Base-by-base conservation (phyloP, 2,329 filamentous ascomycete species). In the Elsinoe batatas region DNA sequence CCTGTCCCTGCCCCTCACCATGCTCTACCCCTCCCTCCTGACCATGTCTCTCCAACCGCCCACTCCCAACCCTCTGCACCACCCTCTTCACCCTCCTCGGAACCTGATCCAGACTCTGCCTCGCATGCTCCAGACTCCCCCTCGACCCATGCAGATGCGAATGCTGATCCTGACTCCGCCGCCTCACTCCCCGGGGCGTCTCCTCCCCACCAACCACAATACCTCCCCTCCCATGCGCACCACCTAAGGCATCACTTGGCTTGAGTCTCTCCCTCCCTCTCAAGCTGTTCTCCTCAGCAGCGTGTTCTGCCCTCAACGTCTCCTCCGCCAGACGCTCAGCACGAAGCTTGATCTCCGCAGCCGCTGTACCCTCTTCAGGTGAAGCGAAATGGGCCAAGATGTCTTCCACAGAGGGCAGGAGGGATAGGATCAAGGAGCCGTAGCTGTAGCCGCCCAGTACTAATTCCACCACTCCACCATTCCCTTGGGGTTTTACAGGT, bases 371-470 rank as follows among this genome's bases (percentile, higher is more conserved):
- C n/a, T 67, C 63, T 2, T 70, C 61, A 0, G 81, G 78, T 0
- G 71, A 67, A 6, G 71, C 65, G 61, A 93, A 89, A 1, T 78
- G 70, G 1, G 75, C 68, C 20, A 88, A 69, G 26, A 94, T 80
- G 0, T 64, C 64, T 0, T 68, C 57, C 0, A 75, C 70, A 0
- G 82, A 75, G 0, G 89, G 88, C 0, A 95, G 77, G 57, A 85
- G 82, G 0, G 80, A 82, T 1, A 88, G 83, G 37, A 97, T 80
- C 65, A 95, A 79, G 3, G 89, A 88, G 42, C 93, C 93, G 68
- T 96, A 96, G 0, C 90, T 95, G 68, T 96, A 96, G 11, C 91
- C 91, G 1, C 80, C 85, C 5, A 93, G 74, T 4, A 95, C 63
- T 0, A 84, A 60, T 33, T 65, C 63, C 12, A 72, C 59, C 22